Evolutionary conservation across 2,329 filamentous ascomycete species (phyloP).

Genomic region (Ascochyta lentis): DNA sequence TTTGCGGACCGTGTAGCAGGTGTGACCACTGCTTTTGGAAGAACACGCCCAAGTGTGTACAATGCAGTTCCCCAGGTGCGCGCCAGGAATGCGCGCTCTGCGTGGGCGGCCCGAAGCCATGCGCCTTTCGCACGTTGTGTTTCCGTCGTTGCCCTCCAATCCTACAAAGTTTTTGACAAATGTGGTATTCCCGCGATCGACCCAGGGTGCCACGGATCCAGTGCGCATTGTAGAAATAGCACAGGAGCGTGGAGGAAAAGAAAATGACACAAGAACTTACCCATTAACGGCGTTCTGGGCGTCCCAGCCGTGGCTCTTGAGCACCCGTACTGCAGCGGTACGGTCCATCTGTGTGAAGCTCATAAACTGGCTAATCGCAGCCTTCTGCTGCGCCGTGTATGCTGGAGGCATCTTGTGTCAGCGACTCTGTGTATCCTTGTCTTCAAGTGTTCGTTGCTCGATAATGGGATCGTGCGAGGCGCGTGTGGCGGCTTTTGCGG

Average conservation of each 20-base stretch:
- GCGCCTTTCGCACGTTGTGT: constrained; percentile 4
- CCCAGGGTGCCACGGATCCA: background rate
- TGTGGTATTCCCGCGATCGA: background rate
- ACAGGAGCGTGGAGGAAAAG: background rate
- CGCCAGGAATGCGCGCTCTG: constrained; percentile 10
- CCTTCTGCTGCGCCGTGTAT: constrained; percentile 55
- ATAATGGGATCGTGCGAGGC: constrained; percentile 2
- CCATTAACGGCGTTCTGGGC: constrained; percentile 53
- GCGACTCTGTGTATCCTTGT: constrained; percentile 8
- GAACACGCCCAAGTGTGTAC: background rate
- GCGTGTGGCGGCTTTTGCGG: background rate
- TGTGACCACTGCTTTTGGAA: constrained; percentile 8
- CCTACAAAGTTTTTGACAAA: background rate
- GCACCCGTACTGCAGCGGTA: constrained; percentile 52
- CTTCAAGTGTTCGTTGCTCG: constrained; percentile 1
- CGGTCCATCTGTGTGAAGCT: constrained; percentile 55
- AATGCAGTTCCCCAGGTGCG: background rate
- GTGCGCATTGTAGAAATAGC: background rate
- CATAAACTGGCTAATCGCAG: constrained; percentile 53
- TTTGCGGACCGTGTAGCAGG: constrained; percentile 10
- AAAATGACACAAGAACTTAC: constrained; percentile 47
- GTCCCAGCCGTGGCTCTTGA: constrained; percentile 57
- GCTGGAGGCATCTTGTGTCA: constrained; percentile 54
- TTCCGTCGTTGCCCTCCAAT: background rate
- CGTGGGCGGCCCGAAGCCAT: constrained; percentile 5